Conservation (phyloP, 371 early-diverging fungal genomes). For the Enterocytospora artemiae region DNA sequence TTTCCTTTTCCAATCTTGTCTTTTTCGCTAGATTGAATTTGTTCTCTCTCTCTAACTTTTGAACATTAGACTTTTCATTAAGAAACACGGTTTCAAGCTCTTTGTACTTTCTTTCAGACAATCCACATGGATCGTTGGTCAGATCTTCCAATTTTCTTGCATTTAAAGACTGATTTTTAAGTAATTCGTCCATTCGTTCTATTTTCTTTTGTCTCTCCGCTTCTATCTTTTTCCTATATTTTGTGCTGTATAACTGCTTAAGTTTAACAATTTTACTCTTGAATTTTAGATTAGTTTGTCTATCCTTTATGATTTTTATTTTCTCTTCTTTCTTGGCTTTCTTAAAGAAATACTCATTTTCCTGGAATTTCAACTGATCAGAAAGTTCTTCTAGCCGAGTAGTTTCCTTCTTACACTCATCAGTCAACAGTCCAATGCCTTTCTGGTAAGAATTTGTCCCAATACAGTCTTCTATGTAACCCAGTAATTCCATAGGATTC, state of each 20-base stretch:
- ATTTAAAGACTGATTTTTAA: slow-evolving; percentile 4
- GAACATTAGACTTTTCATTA: too few species aligned
- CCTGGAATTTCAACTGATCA: background rate
- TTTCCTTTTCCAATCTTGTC: slow-evolving; percentile 19
- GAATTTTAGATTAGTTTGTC: background rate
- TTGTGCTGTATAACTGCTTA: too few species aligned
- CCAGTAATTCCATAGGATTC: slow-evolving; percentile 92
- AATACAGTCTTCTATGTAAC: slow-evolving; percentile 97
- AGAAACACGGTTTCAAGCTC: too few species aligned
- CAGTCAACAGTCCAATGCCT: slow-evolving; percentile 70
- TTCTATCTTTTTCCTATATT: slow-evolving; percentile 14
- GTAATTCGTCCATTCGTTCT: background rate
- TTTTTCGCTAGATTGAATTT: slow-evolving; percentile 5
- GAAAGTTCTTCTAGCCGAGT: slow-evolving; percentile 23
- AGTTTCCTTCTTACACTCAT: slow-evolving; percentile 57
- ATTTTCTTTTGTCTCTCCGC: background rate
- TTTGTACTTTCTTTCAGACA: too few species aligned
- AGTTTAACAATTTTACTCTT: too few species aligned
- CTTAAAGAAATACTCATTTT: background rate
- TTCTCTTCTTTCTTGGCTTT: background rate
- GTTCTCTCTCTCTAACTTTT: slow-evolving; percentile 7
- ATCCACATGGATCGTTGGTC: background rate
- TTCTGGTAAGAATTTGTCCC: slow-evolving; percentile 80
- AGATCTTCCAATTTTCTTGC: background rate
- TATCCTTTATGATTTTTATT: background rate